Percentiles rank a stretch among this genome's conserved stretches.
Evolutionary conservation across 495 filamentous ascomycete species (phyloP).

Genomic region (Tuber brumale): DNA sequence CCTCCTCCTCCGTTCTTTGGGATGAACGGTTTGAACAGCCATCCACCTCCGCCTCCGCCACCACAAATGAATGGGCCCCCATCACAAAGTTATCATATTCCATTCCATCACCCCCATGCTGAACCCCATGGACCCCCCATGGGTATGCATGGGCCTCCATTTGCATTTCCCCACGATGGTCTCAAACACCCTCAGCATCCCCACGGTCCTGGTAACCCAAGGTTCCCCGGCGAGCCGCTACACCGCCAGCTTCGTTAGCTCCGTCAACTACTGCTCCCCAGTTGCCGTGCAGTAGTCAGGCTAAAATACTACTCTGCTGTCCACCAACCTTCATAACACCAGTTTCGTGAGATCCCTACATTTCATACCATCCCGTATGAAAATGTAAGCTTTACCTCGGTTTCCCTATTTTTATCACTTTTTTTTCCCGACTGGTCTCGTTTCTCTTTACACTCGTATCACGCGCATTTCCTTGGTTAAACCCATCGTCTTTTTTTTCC

Average conservation of each 20-base stretch:
- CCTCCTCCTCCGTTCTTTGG: slow-evolving; percentile 40
- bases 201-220: slow-evolving; percentile 35
- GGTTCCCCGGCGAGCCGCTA: slow-evolving; percentile 32
- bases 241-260: slow-evolving; percentile 35
- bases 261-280: slow-evolving; percentile 19
- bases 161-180: slow-evolving; percentile 40
- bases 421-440: slow-evolving; percentile 12
- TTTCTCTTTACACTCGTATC: background rate
- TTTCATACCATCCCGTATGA: slow-evolving; percentile 23
- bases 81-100: slow-evolving; percentile 37
- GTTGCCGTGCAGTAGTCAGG: slow-evolving; percentile 19
- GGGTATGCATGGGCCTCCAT: slow-evolving; percentile 37
- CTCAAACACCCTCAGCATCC: slow-evolving; percentile 39
- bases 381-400: slow-evolving; percentile 6
- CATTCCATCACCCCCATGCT: slow-evolving; percentile 40
- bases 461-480: slow-evolving; percentile 3
- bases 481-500: slow-evolving; percentile 5
- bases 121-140: slow-evolving; percentile 38
- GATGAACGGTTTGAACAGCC: slow-evolving; percentile 25
- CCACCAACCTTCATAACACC: background rate
- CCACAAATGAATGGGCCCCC: slow-evolving; percentile 38
- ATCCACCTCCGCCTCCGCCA: slow-evolving; percentile 21
- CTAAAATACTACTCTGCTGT: background rate
- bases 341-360: slow-evolving; percentile 2
- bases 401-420: slow-evolving; percentile 9